Conservation (phyloP, 208 protist genomes). For the Leishmania lainsoni region DNA sequence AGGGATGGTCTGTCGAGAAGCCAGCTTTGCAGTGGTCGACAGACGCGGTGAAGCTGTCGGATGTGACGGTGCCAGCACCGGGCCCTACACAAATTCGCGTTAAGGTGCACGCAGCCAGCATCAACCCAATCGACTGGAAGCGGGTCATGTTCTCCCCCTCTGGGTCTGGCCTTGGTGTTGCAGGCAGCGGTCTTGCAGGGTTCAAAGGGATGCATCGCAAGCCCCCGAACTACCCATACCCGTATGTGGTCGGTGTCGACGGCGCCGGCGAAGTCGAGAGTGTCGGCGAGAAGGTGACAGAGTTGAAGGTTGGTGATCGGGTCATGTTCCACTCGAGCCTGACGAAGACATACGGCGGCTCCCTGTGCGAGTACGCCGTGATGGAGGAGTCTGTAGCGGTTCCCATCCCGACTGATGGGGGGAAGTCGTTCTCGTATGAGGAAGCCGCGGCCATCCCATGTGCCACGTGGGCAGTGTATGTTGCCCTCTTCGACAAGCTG, state of each 20-base stretch:
- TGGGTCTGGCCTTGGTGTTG: constrained; percentile 11
- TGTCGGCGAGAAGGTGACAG: constrained; percentile 37
- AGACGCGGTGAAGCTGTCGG: constrained; percentile 15
- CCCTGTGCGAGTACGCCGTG: constrained; percentile 73
- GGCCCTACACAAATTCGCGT: constrained; percentile 45
- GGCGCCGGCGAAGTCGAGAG: constrained; percentile 63
- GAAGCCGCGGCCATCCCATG: constrained; percentile 71
- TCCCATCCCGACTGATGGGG: constrained; percentile 35
- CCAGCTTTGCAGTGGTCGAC: constrained; percentile 25
- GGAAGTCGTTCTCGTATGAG: constrained; percentile 50
- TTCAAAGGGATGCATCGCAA: constrained; percentile 30
- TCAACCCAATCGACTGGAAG: constrained; percentile 57
- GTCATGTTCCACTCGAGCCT: constrained; percentile 62
- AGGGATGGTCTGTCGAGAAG: constrained; percentile 24
- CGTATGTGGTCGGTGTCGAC: constrained; percentile 56
- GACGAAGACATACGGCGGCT: constrained; percentile 32
- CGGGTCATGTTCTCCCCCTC: constrained; percentile 35
- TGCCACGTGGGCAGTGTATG: constrained; percentile 66
- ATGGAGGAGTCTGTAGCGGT: constrained; percentile 46
- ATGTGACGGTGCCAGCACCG: constrained; percentile 40
- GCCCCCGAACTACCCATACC: constrained; percentile 42
- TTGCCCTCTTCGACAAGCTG: constrained; percentile 81
- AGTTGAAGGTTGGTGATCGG: constrained; percentile 43
- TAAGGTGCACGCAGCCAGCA: constrained; percentile 45
- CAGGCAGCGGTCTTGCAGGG: constrained; percentile 11